Percentiles rank a stretch among this genome's conserved stretches.
These are phyloP conservation scores for Cornus florida DNA, from an alignment of 148 eudicot genomes.

Conservation along the genomic window DNA sequence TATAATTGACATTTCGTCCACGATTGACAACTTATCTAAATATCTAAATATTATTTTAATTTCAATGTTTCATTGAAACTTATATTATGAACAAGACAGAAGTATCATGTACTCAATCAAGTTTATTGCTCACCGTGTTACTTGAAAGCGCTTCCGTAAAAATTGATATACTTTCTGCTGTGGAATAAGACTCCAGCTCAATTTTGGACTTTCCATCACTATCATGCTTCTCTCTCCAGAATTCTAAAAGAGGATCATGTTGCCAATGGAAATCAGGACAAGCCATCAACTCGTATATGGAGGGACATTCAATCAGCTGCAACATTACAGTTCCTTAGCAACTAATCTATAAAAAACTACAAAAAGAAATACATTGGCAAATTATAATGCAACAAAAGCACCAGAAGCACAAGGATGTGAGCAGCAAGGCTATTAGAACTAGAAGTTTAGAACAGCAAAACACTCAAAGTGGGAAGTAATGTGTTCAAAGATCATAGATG, in stretches of 20 bases:
- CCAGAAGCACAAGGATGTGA: background rate
- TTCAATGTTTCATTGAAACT: background rate
- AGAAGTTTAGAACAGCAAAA: background rate
- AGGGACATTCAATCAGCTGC: constrained; percentile 96
- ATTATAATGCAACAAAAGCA: background rate
- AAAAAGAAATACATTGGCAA: background rate
- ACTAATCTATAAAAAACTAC: background rate
- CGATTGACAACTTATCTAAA: background rate
- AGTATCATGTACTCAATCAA: background rate
- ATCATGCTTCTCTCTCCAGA: constrained; percentile 72
- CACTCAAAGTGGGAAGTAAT: background rate
- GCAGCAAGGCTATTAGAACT: background rate
- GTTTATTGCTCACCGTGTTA: constrained; percentile 56
- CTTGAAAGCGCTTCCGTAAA: constrained; percentile 60
- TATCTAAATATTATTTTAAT: background rate
- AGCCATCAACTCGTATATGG: constrained; percentile 94
- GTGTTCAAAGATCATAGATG: background rate
- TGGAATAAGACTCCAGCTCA: constrained; percentile 66
- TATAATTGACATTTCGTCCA: background rate
- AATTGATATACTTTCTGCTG: constrained; percentile 63
- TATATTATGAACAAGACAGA: background rate
- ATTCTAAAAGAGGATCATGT: constrained; percentile 68
- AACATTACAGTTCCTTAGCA: constrained; percentile 5
- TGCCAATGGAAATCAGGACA: constrained; percentile 72
- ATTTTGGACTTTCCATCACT: constrained; percentile 48